Conservation (phyloP, 2,329 filamentous ascomycete species). For the Periconia digitata region DNA sequence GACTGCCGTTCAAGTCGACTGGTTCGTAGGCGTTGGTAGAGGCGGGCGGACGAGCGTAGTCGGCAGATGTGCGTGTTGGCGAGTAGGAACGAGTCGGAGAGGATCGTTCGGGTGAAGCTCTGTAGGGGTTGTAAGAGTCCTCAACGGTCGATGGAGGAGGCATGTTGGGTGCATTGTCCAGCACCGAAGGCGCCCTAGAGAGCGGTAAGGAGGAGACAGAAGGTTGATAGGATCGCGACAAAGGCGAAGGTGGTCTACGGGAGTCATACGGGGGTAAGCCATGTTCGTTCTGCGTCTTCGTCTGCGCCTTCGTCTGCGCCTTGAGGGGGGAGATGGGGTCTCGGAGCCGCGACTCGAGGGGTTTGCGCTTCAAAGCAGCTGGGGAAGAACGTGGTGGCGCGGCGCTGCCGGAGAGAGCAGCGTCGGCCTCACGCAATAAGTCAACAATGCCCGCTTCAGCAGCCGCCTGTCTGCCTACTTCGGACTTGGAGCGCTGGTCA, state of each 20-base stretch:
- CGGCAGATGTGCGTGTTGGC: slow-evolving; percentile 53
- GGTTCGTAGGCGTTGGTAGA: slow-evolving; percentile 78
- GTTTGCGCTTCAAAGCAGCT: slow-evolving; percentile 28
- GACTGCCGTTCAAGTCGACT: slow-evolving; percentile 83
- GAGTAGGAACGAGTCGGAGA: slow-evolving; percentile 52
- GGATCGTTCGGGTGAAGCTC: slow-evolving; percentile 55
- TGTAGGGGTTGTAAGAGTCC: slow-evolving; percentile 65
- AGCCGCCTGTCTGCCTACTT: slow-evolving; percentile 32
- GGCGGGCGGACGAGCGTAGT: slow-evolving; percentile 72
- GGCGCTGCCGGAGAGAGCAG: slow-evolving; percentile 25
- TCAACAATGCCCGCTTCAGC: slow-evolving; percentile 46
- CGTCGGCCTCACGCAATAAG: slow-evolving; percentile 46
- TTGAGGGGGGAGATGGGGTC: slow-evolving; percentile 22
- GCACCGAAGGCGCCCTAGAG: slow-evolving; percentile 53
- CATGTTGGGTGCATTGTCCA: slow-evolving; percentile 53
- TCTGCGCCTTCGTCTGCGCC: slow-evolving; percentile 3
- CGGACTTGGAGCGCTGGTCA: slow-evolving; percentile 23
- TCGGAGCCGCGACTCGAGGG: slow-evolving; percentile 24
- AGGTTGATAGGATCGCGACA: slow-evolving; percentile 53
- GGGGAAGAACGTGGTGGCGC: slow-evolving; percentile 10
- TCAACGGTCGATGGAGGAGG: slow-evolving; percentile 62
- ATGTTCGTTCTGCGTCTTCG: slow-evolving; percentile 23
- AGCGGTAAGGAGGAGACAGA: slow-evolving; percentile 47
- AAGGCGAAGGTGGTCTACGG: slow-evolving; percentile 45
- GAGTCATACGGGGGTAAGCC: slow-evolving; percentile 40